Evolutionary conservation across 352 stramenopile species (phyloP).

Genomic region (Ophiocytium majus): DNA sequence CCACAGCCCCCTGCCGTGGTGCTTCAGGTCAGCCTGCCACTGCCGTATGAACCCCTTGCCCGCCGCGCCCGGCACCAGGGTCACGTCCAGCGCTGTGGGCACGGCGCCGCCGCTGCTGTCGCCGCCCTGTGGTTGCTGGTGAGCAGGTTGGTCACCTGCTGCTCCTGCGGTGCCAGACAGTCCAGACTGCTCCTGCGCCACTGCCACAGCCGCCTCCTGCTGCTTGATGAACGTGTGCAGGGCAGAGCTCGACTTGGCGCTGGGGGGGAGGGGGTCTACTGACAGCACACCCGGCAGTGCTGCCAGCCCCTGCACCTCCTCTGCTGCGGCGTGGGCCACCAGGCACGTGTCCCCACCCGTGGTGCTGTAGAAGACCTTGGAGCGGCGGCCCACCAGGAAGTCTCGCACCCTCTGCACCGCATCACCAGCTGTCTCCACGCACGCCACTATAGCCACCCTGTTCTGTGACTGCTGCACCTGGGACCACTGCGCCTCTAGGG

Average conservation of each 20-base stretch:
- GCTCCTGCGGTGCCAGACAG: no score
- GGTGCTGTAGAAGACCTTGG: no score
- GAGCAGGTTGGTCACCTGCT: no score
- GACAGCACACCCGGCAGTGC: background rate
- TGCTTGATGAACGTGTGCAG: background rate
- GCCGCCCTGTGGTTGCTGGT: no score
- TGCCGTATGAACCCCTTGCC: constrained; percentile 22
- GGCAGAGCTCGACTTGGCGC: background rate
- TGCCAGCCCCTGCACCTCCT: background rate
- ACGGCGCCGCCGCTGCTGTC: constrained; percentile 41
- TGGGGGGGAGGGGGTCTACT: background rate
- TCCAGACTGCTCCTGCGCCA: no score
- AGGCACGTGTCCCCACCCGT: background rate
- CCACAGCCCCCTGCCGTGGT: constrained; percentile 37
- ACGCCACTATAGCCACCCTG: no score
- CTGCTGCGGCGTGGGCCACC: background rate
- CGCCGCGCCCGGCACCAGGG: constrained; percentile 44
- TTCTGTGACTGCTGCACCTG: no score
- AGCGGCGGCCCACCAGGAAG: no score
- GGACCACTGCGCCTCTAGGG: no score
- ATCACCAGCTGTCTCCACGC: no score
- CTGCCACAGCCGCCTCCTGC: background rate
- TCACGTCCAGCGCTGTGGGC: constrained; percentile 34
- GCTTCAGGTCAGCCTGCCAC: constrained; percentile 31
- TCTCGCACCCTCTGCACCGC: no score